Evolutionary conservation across 129 eudicot species (phyloP).

Genomic region (Helianthus tuberosus): DNA sequence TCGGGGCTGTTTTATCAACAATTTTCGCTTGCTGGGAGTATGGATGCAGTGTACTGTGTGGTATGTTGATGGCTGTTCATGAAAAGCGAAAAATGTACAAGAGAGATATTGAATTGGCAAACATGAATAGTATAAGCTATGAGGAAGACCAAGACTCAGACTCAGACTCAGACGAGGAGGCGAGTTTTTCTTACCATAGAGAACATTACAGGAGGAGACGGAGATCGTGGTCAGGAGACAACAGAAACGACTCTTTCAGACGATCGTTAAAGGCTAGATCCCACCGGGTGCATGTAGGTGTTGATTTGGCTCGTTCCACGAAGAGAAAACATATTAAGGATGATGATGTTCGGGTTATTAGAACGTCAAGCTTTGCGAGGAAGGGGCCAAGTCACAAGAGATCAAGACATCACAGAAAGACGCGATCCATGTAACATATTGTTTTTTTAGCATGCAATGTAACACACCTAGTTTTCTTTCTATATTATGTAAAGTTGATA

Average conservation of each 20-base stretch:
- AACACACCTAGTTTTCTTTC: not conserved
- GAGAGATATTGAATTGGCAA: constrained; percentile 46
- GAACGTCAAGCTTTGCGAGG: constrained; percentile 48
- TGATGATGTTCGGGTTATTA: constrained; percentile 38
- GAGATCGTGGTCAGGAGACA: constrained; percentile 27
- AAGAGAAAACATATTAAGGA: constrained; percentile 34
- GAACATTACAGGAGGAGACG: constrained; percentile 15
- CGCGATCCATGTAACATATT: not conserved
- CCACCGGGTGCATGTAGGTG: constrained; percentile 46
- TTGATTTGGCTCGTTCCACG: constrained; percentile 24
- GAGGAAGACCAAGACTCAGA: constrained; percentile 19
- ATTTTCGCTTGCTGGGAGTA: constrained; percentile 33
- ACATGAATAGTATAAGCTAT: constrained; percentile 15
- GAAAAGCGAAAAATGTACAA: constrained; percentile 32
- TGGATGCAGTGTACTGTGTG: constrained; percentile 38
- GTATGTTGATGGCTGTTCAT: constrained; percentile 25
- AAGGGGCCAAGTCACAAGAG: constrained; percentile 33
- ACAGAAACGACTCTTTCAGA: constrained; percentile 44
- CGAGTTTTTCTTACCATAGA: constrained; percentile 2
- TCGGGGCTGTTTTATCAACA: constrained; percentile 35
- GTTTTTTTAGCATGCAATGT: not conserved
- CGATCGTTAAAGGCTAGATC: constrained; percentile 48
- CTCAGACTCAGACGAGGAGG: constrained; percentile 10
- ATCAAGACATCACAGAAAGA: constrained; percentile 19
- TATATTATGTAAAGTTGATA: not conserved